A percentile compares a stretch with the other conserved stretches of the same genome.
Conservation (phyloP, 345 rosid genomes). For the Physaria fendleri region DNA sequence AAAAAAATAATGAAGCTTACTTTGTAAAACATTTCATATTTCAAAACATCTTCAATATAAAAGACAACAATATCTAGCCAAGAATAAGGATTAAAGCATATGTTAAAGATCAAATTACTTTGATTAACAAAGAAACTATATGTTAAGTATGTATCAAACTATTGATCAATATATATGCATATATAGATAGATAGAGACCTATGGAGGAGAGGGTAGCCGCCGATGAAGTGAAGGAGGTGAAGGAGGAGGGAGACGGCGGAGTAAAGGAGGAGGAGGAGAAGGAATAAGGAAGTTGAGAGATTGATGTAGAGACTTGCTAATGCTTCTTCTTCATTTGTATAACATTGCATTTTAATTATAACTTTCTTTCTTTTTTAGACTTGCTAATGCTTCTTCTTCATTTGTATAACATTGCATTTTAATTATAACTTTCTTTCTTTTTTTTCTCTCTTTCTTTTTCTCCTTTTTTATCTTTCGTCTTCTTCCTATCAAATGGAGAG, state of each 20-base stretch:
- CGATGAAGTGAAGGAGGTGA: conserved; percentile 53
- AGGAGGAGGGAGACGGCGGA: conserved; percentile 55
- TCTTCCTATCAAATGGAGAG: conserved; percentile 27
- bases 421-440: conserved; percentile 22
- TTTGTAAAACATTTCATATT: background rate
- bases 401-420: conserved; percentile 68
- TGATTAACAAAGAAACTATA: background rate
- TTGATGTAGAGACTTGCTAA: conserved; percentile 63
- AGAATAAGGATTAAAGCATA: background rate
- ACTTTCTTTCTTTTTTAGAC: too few relatives aligned
- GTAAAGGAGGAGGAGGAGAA: conserved; percentile 63
- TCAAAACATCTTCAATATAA: background rate
- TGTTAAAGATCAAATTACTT: background rate
- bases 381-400: conserved; percentile 62
- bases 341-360: conserved; percentile 62
- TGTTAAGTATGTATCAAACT: too few relatives aligned
- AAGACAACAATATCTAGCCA: background rate
- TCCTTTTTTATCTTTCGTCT: conserved; percentile 26
- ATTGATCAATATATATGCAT: background rate
- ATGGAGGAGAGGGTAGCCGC: conserved; percentile 55
- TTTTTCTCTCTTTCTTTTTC: conserved; percentile 27
- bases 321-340: conserved; percentile 64
- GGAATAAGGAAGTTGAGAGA: conserved; percentile 58
- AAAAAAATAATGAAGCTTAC: background rate
- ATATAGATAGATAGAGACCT: conserved; percentile 32